phyloP scores from a whole-genome alignment of 768 basidiomycete species.

The Termitomyces sp. region DNA sequence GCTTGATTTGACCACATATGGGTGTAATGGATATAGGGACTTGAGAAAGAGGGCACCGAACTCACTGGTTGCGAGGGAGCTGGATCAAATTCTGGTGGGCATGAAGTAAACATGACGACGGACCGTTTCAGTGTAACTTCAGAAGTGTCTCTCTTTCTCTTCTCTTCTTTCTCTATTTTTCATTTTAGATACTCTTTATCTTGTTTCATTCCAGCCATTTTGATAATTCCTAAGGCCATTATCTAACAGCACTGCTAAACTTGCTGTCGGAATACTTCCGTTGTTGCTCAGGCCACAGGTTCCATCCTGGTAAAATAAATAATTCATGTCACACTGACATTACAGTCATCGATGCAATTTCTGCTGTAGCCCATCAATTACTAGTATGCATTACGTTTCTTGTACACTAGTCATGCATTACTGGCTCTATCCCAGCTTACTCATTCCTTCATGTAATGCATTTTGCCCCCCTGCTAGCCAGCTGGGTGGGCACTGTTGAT shows the following conservation, averaged over 20 bases:
- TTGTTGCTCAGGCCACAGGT: no score
- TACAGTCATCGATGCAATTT: no score
- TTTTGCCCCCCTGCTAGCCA: no score
- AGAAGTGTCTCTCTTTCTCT: not conserved
- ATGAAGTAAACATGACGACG: conserved; percentile 47
- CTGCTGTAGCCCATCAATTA: no score
- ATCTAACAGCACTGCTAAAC: not conserved
- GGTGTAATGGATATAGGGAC: conserved; percentile 39
- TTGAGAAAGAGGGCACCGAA: conserved; percentile 74
- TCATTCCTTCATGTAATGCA: no score
- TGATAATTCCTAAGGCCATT: not conserved
- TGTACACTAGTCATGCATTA: no score
- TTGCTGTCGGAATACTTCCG: no score
- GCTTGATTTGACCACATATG: not conserved
- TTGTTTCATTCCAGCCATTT: not conserved
- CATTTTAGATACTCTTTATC: not conserved
- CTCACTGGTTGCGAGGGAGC: conserved; percentile 71
- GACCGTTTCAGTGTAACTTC: not conserved
- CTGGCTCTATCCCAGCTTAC: no score
- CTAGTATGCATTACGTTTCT: no score
- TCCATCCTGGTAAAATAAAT: no score
- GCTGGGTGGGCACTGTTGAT: no score
- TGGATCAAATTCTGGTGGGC: conserved; percentile 55
- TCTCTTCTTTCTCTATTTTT: not conserved
- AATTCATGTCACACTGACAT: no score